Conservation (phyloP, 345 rosid genomes). For the Barbarea vulgaris region DNA sequence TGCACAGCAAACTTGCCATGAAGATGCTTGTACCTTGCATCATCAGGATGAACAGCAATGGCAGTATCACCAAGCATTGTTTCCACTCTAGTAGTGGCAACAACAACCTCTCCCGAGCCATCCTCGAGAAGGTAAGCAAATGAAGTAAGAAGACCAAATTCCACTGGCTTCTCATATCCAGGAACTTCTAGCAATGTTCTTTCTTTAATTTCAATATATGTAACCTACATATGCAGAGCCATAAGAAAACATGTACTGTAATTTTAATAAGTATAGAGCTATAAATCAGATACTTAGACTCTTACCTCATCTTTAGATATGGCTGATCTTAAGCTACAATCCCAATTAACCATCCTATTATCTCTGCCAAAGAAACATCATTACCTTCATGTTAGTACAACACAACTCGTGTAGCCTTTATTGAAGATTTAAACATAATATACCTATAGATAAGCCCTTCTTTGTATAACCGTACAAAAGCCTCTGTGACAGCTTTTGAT, state of each 20-base stretch:
- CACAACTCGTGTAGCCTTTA: neutral
- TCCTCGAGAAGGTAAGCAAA: constrained; percentile 90
- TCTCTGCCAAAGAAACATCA: constrained; percentile 48
- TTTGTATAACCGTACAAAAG: constrained; percentile 59
- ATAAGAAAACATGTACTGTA: constrained; percentile 29
- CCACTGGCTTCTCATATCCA: constrained; percentile 79
- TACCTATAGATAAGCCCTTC: constrained; percentile 84
- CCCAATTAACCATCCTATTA: constrained; percentile 78
- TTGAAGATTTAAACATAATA: neutral
- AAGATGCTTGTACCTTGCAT: constrained; percentile 76
- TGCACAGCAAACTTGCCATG: constrained; percentile 83
- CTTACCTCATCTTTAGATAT: constrained; percentile 79
- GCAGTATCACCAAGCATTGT: constrained; percentile 99
- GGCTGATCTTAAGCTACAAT: constrained; percentile 69
- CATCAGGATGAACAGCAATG: constrained; percentile 90
- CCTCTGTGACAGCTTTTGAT: constrained; percentile 79
- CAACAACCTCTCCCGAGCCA: constrained; percentile 80
- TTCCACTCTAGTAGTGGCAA: constrained; percentile 96
- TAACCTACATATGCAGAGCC: constrained; percentile 59
- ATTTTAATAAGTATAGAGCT: neutral
- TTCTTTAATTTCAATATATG: constrained; percentile 73
- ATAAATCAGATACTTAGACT: too few relatives aligned
- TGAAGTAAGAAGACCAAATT: constrained; percentile 88
- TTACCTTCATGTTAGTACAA: neutral
- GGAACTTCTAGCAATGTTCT: constrained; percentile 66